phyloP scores from a whole-genome alignment of 2,329 filamentous ascomycete genomes.

The Amesomyces nigricolor region DNA sequence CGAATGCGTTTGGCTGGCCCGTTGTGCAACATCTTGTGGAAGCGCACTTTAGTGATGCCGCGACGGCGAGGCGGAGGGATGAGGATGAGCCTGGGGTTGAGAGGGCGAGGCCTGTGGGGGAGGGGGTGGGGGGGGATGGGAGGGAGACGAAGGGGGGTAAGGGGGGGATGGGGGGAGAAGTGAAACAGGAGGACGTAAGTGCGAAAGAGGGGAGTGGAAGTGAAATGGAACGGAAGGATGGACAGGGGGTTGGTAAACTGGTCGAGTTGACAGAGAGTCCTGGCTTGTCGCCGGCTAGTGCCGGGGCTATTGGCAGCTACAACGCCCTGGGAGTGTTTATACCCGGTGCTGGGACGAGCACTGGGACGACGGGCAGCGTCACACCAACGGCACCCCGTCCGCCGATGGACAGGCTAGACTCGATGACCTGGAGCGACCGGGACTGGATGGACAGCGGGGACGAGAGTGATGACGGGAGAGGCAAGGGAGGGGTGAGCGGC shows the following conservation, averaged over 20 bases:
- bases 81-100: slow-evolving; percentile 63
- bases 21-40: slow-evolving; percentile 93
- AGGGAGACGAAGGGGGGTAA: slow-evolving; percentile 51
- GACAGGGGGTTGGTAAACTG: slow-evolving; percentile 42
- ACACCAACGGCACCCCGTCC: slow-evolving; percentile 25
- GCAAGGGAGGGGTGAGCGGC: not conserved
- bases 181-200: slow-evolving; percentile 11
- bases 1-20: slow-evolving; percentile 96
- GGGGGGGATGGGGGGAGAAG: slow-evolving; percentile 22
- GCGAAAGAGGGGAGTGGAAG: slow-evolving; percentile 18
- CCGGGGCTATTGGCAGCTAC: not conserved
- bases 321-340: slow-evolving; percentile 15
- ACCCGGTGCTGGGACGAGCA: not conserved
- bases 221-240: slow-evolving; percentile 23
- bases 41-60: slow-evolving; percentile 81
- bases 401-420: slow-evolving; percentile 41
- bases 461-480: slow-evolving; percentile 35
- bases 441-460: slow-evolving; percentile 54
- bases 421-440: slow-evolving; percentile 59
- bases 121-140: slow-evolving; percentile 56
- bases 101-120: slow-evolving; percentile 56
- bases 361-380: not conserved
- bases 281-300: not conserved
- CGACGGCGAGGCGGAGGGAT: slow-evolving; percentile 59
- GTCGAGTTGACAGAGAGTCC: slow-evolving; percentile 38